Conservation (phyloP, 2,329 filamentous ascomycete genomes). For the Nigrograna mackinnonii region DNA sequence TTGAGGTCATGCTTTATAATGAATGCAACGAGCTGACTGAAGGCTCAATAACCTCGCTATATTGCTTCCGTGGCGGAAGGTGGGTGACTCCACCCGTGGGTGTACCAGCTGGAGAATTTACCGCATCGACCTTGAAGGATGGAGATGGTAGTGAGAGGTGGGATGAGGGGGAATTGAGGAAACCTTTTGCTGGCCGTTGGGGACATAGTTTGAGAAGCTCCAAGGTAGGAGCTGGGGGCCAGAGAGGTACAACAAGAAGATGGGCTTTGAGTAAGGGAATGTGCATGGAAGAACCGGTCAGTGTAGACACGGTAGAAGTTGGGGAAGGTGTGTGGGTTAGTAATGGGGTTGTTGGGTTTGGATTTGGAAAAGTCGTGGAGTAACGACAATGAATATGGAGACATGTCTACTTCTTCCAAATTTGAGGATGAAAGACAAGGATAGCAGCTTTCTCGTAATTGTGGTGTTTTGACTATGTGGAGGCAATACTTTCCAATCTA, state of each 20-base stretch:
- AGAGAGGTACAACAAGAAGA: constrained; percentile 78
- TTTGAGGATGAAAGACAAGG: too few species aligned
- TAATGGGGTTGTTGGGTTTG: constrained; percentile 83
- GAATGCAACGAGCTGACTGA: constrained; percentile 74
- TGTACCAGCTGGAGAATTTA: constrained; percentile 31
- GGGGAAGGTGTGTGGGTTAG: constrained; percentile 87
- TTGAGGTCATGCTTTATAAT: constrained; percentile 79
- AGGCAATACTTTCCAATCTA: too few species aligned
- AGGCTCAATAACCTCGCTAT: constrained; percentile 80
- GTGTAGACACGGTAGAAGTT: constrained; percentile 62
- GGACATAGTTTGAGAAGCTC: constrained; percentile 40
- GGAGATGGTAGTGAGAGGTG: constrained; percentile 3
- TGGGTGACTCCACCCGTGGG: constrained; percentile 78
- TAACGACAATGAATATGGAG: too few species aligned
- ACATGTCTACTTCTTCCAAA: too few species aligned
- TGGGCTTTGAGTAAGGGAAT: constrained; percentile 77
- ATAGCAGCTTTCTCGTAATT: too few species aligned
- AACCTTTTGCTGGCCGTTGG: constrained; percentile 41
- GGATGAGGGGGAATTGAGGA: constrained; percentile 39
- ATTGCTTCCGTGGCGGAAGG: constrained; percentile 70
- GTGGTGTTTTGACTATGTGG: too few species aligned
- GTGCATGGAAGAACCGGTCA: constrained; percentile 67
- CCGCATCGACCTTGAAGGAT: constrained; percentile 14
- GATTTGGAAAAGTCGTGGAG: constrained; percentile 34
- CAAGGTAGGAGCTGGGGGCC: constrained; percentile 72